phyloP scores from a whole-genome alignment of 192 early-diverging fungal genomes.

The Allomyces macrogynus region DNA sequence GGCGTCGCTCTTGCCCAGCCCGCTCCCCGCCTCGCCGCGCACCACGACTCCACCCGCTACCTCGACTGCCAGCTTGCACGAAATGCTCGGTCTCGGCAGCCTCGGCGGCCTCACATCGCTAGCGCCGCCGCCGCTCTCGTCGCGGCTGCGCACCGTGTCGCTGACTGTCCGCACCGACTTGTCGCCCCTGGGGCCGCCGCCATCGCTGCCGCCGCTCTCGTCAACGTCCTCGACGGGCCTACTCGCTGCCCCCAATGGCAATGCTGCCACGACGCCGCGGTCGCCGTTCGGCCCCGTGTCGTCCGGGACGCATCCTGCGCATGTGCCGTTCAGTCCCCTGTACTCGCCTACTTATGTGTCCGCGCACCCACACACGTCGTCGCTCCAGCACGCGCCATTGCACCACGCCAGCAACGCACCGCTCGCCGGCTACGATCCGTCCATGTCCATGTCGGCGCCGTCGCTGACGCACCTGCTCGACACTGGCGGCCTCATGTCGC shows the following conservation, averaged over 20 bases:
- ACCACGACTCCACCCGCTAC: not conserved
- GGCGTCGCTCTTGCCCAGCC: not conserved
- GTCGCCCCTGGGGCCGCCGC: not conserved
- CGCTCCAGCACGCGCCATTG: not conserved
- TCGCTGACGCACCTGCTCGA: not conserved
- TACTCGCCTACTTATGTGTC: conserved; percentile 1
- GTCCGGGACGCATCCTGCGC: conserved; percentile 2
- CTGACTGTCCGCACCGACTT: not conserved
- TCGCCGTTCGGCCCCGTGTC: conserved; percentile 5
- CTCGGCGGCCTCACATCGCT: not conserved
- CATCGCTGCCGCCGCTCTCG: not conserved
- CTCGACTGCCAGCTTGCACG: not conserved
- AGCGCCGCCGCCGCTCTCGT: not conserved
- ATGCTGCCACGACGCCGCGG: not conserved
- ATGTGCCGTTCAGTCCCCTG: no score
- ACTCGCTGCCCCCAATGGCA: not conserved
- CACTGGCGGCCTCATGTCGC: conserved; percentile 7
- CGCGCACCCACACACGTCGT: conserved; percentile 7
- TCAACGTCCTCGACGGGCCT: no score
- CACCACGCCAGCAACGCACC: conserved; percentile 6
- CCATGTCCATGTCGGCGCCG: conserved; percentile 1
- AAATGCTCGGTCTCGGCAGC: not conserved
- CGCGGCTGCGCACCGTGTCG: not conserved
- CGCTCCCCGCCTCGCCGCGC: not conserved
- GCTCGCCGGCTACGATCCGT: not conserved